These are phyloP conservation scores for Rubus parviflorus DNA, from an alignment of 306 rosid genomes.

Conservation along the genomic window DNA sequence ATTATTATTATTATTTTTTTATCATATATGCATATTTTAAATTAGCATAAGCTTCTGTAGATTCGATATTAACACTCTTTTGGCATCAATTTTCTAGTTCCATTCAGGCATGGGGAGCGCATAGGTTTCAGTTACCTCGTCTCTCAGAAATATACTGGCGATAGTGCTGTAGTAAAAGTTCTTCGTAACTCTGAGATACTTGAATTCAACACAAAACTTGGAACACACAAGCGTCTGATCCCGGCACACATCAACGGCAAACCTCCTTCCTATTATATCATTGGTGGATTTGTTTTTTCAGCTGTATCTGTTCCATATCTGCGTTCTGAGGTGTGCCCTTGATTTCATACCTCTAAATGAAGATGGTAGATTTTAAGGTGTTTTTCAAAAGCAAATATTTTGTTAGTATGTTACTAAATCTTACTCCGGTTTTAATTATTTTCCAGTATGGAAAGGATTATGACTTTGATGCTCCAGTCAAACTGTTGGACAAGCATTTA, in stretches of 20 bases:
- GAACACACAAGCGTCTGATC: conserved; percentile 70
- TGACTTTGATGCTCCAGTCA: conserved; percentile 74
- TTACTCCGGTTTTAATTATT: conserved; percentile 15
- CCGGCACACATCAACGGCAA: conserved; percentile 74
- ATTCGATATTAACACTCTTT: not conserved
- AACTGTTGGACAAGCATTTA: conserved; percentile 78
- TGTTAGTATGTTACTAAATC: not conserved
- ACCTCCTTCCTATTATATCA: conserved; percentile 78
- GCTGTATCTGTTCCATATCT: conserved; percentile 82
- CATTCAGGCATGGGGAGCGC: conserved; percentile 83
- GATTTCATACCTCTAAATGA: not conserved
- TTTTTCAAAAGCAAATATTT: not conserved
- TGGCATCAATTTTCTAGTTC: conserved; percentile 46
- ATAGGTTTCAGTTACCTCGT: conserved; percentile 85
- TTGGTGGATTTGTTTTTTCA: conserved; percentile 77
- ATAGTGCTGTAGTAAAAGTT: conserved; percentile 52
- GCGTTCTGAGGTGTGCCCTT: conserved; percentile 69
- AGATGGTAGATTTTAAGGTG: not conserved
- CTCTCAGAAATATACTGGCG: conserved; percentile 77
- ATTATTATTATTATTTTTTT: not conserved
- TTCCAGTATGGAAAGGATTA: conserved; percentile 81
- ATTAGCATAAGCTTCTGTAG: not conserved
- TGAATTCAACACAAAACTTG: conserved; percentile 53
- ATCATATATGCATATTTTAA: not conserved
- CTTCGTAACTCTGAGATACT: conserved; percentile 52